phyloP scores from a whole-genome alignment of 257 asterid genomes.

The Fraxinus quadrangulata region DNA sequence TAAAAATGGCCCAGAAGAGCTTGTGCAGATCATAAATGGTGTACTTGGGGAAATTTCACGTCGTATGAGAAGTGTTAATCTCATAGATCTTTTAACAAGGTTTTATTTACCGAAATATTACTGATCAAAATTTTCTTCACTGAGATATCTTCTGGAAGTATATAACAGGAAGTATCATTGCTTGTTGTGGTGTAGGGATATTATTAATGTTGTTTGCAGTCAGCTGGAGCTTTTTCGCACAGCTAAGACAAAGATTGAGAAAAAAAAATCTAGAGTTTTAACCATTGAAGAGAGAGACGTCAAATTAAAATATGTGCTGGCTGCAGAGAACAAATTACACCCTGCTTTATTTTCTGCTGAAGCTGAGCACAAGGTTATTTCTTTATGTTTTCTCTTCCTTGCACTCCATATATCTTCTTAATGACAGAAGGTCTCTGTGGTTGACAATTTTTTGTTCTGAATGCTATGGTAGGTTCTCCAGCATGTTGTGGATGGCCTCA shows the following conservation, averaged over 20 bases:
- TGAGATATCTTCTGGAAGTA: conserved; percentile 24
- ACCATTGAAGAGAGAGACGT: conserved; percentile 71
- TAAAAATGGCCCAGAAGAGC: conserved; percentile 90
- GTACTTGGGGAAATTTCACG: conserved; percentile 82
- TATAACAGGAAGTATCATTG: conserved; percentile 30
- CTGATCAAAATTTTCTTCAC: conserved; percentile 31
- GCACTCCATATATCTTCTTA: conserved; percentile 8
- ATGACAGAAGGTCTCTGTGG: conserved; percentile 24
- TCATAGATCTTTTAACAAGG: conserved; percentile 93
- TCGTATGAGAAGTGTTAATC: conserved; percentile 80
- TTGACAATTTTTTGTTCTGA: conserved; percentile 27
- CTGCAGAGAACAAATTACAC: conserved; percentile 85
- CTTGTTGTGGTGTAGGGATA: conserved; percentile 62
- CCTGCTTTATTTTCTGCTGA: conserved; percentile 88
- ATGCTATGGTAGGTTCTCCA: conserved; percentile 88
- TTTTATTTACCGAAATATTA: conserved; percentile 32
- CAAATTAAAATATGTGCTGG: conserved; percentile 68
- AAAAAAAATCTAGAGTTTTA: conserved; percentile 47
- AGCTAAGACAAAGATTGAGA: conserved; percentile 63
- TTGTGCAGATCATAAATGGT: conserved; percentile 80
- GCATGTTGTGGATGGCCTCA: conserved; percentile 85
- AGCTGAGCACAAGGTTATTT: conserved; percentile 93
- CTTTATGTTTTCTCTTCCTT: conserved; percentile 23
- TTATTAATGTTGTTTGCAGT: conserved; percentile 53
- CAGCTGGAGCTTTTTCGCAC: conserved; percentile 84